Evolutionary conservation across 345 rosid species (phyloP).

Genomic region (Corchorus olitorius): DNA sequence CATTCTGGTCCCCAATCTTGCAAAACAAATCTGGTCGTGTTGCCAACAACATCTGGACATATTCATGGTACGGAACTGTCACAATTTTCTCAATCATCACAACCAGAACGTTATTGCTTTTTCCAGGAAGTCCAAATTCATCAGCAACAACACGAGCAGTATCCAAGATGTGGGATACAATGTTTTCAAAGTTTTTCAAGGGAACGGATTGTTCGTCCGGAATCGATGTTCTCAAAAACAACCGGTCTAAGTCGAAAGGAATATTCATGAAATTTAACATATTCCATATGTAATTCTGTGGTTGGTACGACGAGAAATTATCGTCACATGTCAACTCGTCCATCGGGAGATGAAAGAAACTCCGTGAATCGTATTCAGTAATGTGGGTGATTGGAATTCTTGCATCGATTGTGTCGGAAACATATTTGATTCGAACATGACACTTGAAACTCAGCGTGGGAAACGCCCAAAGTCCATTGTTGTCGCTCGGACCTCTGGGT

Average conservation of each 20-base stretch:
- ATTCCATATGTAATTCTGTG: neutral
- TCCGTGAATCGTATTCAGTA: neutral
- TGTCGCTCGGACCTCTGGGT: neutral
- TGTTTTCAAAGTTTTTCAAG: neutral
- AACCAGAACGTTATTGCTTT: neutral
- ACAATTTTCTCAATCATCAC: neutral
- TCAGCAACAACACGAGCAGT: neutral
- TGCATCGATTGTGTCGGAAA: neutral
- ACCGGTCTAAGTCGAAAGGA: neutral
- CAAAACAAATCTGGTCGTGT: neutral
- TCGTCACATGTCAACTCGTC: neutral
- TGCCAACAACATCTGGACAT: neutral
- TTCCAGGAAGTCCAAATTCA: neutral
- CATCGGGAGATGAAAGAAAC: neutral
- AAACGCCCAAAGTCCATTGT: neutral
- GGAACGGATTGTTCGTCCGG: neutral
- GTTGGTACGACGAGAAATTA: neutral
- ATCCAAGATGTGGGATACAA: neutral
- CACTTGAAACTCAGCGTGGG: neutral
- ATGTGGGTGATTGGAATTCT: neutral
- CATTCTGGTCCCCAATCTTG: neutral
- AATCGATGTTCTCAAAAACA: neutral
- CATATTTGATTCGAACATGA: neutral
- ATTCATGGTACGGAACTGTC: neutral
- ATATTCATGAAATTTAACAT: neutral